Conservation (phyloP, 306 rosid species). For the Glycine latifolia region DNA sequence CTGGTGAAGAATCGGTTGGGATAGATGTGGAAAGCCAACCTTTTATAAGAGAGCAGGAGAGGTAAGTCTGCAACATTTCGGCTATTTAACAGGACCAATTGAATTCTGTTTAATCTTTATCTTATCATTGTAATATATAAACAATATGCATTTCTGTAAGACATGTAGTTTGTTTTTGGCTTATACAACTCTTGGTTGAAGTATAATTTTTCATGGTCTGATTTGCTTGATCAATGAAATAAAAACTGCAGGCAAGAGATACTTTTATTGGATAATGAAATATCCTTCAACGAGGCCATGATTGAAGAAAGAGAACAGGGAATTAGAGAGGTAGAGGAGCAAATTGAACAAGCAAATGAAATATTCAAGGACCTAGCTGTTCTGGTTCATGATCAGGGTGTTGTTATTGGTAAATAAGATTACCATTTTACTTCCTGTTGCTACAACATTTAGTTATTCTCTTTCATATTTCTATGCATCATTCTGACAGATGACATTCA, state of each 20-base stretch:
- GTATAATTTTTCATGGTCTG: constrained; percentile 28
- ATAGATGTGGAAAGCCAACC: constrained; percentile 66
- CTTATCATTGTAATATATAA: neutral
- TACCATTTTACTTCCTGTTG: constrained; percentile 6
- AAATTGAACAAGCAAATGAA: constrained; percentile 76
- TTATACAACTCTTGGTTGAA: constrained; percentile 17
- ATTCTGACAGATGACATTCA: constrained; percentile 71
- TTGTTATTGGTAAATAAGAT: constrained; percentile 67
- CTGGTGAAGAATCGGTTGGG: constrained; percentile 53
- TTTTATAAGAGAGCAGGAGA: constrained; percentile 62
- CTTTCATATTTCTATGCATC: constrained; percentile 31
- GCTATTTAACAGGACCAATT: constrained; percentile 10
- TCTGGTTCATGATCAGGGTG: constrained; percentile 84
- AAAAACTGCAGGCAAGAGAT: constrained; percentile 71
- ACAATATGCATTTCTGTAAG: constrained; percentile 6
- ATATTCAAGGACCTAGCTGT: constrained; percentile 90
- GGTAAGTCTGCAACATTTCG: constrained; percentile 52
- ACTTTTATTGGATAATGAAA: constrained; percentile 65
- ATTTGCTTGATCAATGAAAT: constrained; percentile 44
- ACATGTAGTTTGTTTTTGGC: neutral
- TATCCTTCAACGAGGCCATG: constrained; percentile 82
- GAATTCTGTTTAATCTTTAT: constrained; percentile 12
- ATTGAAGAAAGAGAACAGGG: constrained; percentile 91
- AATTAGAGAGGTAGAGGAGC: constrained; percentile 72
- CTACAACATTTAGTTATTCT: constrained; percentile 27